Evolutionary conservation across 768 basidiomycete genomes (phyloP), one percentile per base, ranked within the genome.

Genomic region (Mycena haematopus): DNA sequence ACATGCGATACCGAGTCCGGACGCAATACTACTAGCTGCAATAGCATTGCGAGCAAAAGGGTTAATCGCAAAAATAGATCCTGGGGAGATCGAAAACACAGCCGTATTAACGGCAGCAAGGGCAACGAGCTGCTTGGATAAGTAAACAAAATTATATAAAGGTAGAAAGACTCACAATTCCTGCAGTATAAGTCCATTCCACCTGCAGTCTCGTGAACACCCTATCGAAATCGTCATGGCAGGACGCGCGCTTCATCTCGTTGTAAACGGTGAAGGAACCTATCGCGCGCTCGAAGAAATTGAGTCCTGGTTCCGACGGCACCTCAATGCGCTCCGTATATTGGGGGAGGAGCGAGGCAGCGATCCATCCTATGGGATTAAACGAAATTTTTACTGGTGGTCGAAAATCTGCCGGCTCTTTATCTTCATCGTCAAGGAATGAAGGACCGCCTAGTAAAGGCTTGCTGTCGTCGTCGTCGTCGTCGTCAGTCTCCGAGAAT

Each of bases 141-240:
- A 56, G 40, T 17, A 44, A 27, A 46, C 38, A 25, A 19, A 52
- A 57, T 1, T 29, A 2, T 3, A 54, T 54, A 2, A 38, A 15
- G n/a, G 25, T 53, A 25, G 6, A 46, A 45, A 52, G 24, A 77
- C 84, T 66, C 62, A 89, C 85, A 69, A 86, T 76, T 36, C 82
- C 86, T n/a, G 86, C 88, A 17, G 84, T 76, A 47, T 83, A 86
- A 6, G 82, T 83, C 90, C 90, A 91, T 66, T 91, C 90, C 27
- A 76, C 75, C 63, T 83, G 77, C 24, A 90, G 66, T 42, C 84
- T 73, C 2, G 60, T 62, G 50, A 86, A 77, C 3, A 89, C 70
- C 14, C 72, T 72, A 47, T 89, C 86, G 55, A 78, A 88, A 10
- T 86, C 78, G 1, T 80, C 80, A 54, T 86, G 81, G 13, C 66